Conservation (phyloP, 1,284 basidiomycete species). For the Phellopilus nigrolimitatus region DNA sequence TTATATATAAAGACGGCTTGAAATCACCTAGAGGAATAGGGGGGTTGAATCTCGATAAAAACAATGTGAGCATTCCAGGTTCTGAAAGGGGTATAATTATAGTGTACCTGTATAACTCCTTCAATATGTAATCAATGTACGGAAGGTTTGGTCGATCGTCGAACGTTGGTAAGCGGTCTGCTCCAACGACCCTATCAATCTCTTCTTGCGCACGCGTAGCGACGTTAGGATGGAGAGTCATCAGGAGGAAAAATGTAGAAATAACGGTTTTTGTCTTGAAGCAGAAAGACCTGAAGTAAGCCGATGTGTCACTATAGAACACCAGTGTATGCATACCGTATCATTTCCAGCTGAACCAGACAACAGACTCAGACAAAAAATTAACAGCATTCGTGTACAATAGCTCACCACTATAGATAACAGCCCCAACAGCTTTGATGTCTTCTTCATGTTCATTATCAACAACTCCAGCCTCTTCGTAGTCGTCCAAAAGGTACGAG, state of each 20-base stretch:
- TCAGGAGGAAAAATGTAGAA: constrained; percentile 9
- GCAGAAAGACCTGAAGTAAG: no score
- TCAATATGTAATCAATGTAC: not conserved
- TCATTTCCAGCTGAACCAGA: not conserved
- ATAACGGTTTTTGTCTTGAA: not conserved
- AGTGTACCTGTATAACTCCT: not conserved
- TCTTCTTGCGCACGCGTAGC: constrained; percentile 10
- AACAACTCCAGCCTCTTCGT: not conserved
- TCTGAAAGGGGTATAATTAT: not conserved
- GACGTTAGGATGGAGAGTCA: constrained; percentile 8
- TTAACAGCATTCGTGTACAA: no score
- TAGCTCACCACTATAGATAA: not conserved
- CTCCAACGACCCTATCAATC: constrained; percentile 6
- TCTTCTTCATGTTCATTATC: constrained; percentile 8
- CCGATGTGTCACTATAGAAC: not conserved
- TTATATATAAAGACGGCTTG: not conserved
- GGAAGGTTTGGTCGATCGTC: constrained; percentile 19
- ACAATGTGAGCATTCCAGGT: not conserved
- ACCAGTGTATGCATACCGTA: no score
- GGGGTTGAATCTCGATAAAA: not conserved
- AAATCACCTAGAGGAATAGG: not conserved
- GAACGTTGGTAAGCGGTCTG: constrained; percentile 18
- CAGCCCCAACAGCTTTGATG: constrained; percentile 3
- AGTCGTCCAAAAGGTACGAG: constrained; percentile 7
- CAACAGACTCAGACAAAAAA: no score